Evolutionary conservation across 768 basidiomycete genomes (phyloP).

Genomic region (Hygrophorus pudorinus): DNA sequence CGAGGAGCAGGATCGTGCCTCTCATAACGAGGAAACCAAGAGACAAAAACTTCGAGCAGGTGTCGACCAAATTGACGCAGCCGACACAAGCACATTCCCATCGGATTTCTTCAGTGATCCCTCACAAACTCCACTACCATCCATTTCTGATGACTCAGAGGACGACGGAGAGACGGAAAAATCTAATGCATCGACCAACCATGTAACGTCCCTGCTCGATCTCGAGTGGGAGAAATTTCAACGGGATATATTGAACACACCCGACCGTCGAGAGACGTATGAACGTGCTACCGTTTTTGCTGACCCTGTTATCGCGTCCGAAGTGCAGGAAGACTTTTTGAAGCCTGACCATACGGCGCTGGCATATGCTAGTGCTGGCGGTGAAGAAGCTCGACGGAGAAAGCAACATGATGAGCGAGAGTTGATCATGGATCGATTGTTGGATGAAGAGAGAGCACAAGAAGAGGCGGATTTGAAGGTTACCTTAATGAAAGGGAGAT

Average conservation of each 20-base stretch:
- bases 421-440: conserved; percentile 73
- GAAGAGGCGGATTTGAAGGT: conserved; percentile 83
- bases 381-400: conserved; percentile 35
- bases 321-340: conserved; percentile 36
- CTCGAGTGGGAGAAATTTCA: conserved; percentile 70
- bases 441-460: conserved; percentile 81
- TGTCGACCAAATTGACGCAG: conserved; percentile 11
- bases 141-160: conserved; percentile 29
- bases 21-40: conserved; percentile 12
- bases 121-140: conserved; percentile 33
- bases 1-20: conserved; percentile 18
- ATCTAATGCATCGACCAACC: conserved; percentile 10
- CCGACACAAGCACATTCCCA: conserved; percentile 33
- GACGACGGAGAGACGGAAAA: conserved; percentile 26
- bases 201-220: conserved; percentile 35
- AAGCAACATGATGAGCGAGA: conserved; percentile 69
- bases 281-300: conserved; percentile 62
- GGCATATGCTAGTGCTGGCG: conserved; percentile 25
- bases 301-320: conserved; percentile 49
- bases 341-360: conserved; percentile 17
- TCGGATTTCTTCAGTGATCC: conserved; percentile 78
- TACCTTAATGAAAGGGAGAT: conserved; percentile 45
- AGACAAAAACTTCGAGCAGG: conserved; percentile 26
- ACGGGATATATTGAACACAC: conserved; percentile 42
- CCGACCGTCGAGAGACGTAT: conserved; percentile 41